phyloP scores from a whole-genome alignment of 768 basidiomycete genomes.

The Lactifluus pinguis region DNA sequence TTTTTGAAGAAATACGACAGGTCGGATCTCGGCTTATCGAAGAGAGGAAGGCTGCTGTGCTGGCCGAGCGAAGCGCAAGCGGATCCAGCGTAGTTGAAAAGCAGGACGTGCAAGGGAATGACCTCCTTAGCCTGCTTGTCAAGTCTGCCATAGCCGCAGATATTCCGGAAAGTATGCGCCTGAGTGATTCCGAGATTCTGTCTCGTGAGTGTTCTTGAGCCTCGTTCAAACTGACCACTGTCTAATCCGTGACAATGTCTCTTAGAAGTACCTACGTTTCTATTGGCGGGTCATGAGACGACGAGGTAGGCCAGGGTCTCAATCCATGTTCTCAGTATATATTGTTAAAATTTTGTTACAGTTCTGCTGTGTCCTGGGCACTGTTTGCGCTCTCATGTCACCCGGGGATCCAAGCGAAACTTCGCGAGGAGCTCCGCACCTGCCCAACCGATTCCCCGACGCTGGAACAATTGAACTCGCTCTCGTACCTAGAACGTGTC shows the following conservation, averaged over 20 bases:
- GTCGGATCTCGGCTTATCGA: slow-evolving; percentile 32
- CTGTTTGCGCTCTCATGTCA: slow-evolving; percentile 26
- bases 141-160: slow-evolving; percentile 27
- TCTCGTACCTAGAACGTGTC: slow-evolving; percentile 28
- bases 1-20: slow-evolving; percentile 35
- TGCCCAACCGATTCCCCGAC: slow-evolving; percentile 7
- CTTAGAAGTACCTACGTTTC: slow-evolving; percentile 26
- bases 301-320: slow-evolving; percentile 6
- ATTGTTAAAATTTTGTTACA: neutral
- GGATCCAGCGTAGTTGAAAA: slow-evolving; percentile 2
- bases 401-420: slow-evolving; percentile 26
- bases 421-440: slow-evolving; percentile 28
- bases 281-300: slow-evolving; percentile 26
- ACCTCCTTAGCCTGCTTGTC: neutral
- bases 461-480: slow-evolving; percentile 26
- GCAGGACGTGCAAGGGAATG: slow-evolving; percentile 19
- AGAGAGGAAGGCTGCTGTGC: too few relatives aligned
- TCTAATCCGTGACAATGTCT: neutral
- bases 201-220: slow-evolving; percentile 17
- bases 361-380: slow-evolving; percentile 29
- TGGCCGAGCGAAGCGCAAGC: neutral
- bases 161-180: slow-evolving; percentile 20
- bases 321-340: too few relatives aligned
- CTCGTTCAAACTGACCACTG: too few relatives aligned
- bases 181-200: slow-evolving; percentile 27